These are phyloP conservation scores for Paradendryphiella salina DNA, from an alignment of 2,329 filamentous ascomycete species.

Conservation along the genomic window DNA sequence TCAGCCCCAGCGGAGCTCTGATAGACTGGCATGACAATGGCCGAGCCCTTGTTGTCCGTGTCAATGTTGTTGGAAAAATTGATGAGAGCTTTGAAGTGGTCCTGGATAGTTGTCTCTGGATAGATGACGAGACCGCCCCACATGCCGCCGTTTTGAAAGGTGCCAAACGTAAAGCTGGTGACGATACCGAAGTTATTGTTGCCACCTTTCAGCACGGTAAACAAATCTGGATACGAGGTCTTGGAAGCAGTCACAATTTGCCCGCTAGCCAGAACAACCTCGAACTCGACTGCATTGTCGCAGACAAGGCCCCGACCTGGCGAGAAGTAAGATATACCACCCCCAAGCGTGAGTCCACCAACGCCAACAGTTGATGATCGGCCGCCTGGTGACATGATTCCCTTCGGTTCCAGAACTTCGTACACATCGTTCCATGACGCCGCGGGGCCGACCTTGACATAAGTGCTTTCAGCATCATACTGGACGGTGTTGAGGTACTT, in stretches of 20 bases:
- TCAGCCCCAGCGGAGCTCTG: slow-evolving; percentile 16
- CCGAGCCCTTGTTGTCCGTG: slow-evolving; percentile 21
- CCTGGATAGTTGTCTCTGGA: slow-evolving; percentile 19
- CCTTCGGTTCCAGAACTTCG: slow-evolving; percentile 26
- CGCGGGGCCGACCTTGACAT: slow-evolving; percentile 30
- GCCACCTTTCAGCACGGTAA: slow-evolving; percentile 40
- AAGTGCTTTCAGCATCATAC: slow-evolving; percentile 19
- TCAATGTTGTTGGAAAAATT: slow-evolving; percentile 26
- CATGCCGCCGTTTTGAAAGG: slow-evolving; percentile 28
- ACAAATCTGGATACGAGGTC: slow-evolving; percentile 33
- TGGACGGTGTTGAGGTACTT: slow-evolving; percentile 22
- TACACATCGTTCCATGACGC: slow-evolving; percentile 35
- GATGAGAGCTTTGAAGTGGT: slow-evolving; percentile 29
- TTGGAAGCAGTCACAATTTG: slow-evolving; percentile 27
- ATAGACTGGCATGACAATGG: slow-evolving; percentile 27
- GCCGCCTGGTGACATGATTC: slow-evolving; percentile 30
- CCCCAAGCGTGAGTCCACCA: slow-evolving; percentile 32
- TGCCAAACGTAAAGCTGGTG: slow-evolving; percentile 32
- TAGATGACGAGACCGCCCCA: slow-evolving; percentile 44
- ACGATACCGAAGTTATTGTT: slow-evolving; percentile 45
- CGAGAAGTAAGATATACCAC: slow-evolving; percentile 39
- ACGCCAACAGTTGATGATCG: slow-evolving; percentile 32
- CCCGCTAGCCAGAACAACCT: slow-evolving; percentile 42
- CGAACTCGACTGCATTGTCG: slow-evolving; percentile 40
- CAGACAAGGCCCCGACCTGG: slow-evolving; percentile 33